Conservation (phyloP, 805 yeast species). For the Yamadazyma ubonensis region DNA sequence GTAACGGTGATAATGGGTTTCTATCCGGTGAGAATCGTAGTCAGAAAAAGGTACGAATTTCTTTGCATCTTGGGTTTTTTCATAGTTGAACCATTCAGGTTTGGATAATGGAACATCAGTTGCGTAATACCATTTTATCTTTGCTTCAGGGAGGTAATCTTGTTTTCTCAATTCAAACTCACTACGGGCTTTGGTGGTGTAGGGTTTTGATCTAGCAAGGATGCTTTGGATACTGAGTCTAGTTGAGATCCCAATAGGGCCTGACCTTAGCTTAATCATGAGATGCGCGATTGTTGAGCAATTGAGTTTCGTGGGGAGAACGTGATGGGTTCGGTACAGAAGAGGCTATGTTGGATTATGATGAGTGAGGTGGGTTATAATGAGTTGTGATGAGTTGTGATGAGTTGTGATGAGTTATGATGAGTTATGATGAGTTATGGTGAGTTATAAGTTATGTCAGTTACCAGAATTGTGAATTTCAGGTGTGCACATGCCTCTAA, state of each 20-base stretch:
- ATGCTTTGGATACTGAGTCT: slow-evolving; percentile 6
- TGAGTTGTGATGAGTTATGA: no score
- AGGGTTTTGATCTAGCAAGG: slow-evolving; percentile 9
- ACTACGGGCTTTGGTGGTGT: slow-evolving; percentile 11
- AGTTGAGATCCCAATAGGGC: slow-evolving; percentile 2
- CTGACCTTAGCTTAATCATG: slow-evolving; percentile 5
- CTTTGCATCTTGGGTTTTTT: slow-evolving; percentile 48
- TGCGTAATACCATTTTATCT: slow-evolving; percentile 74
- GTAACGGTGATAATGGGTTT: slow-evolving; percentile 41
- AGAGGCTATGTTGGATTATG: neutral
- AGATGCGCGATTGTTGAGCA: neutral
- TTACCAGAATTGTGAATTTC: no score
- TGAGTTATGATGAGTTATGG: no score
- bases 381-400: no score
- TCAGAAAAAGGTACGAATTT: slow-evolving; percentile 68
- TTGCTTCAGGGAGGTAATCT: slow-evolving; percentile 15
- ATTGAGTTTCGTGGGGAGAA: neutral
- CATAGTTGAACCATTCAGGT: slow-evolving; percentile 60
- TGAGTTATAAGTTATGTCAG: no score
- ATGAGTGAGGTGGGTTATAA: neutral
- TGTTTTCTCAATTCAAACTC: slow-evolving; percentile 8
- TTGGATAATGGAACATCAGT: slow-evolving; percentile 71
- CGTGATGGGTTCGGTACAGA: neutral
- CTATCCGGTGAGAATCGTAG: slow-evolving; percentile 62
- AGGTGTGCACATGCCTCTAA: no score